Conservation (phyloP, 352 stramenopile genomes). For the Chrysophaeum taylorii region DNA sequence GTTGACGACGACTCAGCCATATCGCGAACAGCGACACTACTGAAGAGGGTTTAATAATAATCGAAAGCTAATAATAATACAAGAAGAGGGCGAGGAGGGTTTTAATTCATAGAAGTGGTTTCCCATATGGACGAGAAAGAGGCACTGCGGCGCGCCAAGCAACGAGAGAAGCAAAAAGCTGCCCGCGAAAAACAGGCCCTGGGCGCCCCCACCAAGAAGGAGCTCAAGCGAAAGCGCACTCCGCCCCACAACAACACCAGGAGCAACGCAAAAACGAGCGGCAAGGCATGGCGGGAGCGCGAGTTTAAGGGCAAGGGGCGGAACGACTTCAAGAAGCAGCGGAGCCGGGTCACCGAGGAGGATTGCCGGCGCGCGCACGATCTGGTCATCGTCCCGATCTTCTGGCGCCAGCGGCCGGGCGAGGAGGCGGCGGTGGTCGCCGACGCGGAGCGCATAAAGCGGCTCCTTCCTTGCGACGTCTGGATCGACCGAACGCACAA, state of each 20-base stretch:
- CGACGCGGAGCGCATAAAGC: constrained; percentile 8
- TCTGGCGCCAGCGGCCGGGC: not conserved
- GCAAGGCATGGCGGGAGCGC: not conserved
- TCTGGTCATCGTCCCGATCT: constrained; percentile 4
- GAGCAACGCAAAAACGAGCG: not conserved
- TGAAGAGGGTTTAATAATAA: no score
- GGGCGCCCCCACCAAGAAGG: not conserved
- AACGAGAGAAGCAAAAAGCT: not conserved
- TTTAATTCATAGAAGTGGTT: no score
- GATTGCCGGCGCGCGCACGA: not conserved
- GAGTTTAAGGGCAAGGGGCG: not conserved
- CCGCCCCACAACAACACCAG: not conserved
- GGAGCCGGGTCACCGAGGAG: not conserved
- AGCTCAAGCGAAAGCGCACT: not conserved
- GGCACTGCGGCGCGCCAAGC: not conserved
- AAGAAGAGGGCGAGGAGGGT: no score
- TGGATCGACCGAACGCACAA: constrained; percentile 9
- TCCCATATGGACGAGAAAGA: no score
- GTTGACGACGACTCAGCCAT: no score
- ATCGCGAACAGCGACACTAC: no score
- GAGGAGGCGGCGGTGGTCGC: not conserved
- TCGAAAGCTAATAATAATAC: no score
- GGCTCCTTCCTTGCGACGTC: not conserved
- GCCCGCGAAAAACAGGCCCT: not conserved
- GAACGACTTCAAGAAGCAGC: constrained; percentile 4